Conservation (phyloP, 306 rosid genomes). For the Cicer chorassanicum region DNA sequence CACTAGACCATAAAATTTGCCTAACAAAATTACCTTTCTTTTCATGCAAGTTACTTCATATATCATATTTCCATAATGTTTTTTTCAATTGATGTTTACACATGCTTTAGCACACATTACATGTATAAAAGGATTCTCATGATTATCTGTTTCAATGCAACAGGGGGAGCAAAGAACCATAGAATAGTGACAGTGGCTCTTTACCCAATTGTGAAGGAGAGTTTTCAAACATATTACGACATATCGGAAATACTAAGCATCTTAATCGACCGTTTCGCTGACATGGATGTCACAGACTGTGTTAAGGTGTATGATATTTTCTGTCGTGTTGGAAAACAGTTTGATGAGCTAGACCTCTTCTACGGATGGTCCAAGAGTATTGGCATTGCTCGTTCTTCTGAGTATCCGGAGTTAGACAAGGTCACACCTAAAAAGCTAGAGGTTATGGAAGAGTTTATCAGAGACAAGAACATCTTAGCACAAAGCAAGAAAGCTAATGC, state of each 20-base stretch:
- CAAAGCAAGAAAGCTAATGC: slow-evolving; percentile 33
- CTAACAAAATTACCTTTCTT: not conserved
- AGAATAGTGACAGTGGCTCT: slow-evolving; percentile 78
- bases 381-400: slow-evolving; percentile 81
- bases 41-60: slow-evolving; percentile 1
- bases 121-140: slow-evolving; percentile 31
- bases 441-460: slow-evolving; percentile 80
- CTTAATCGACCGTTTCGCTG: slow-evolving; percentile 74
- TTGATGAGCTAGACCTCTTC: slow-evolving; percentile 79
- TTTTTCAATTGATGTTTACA: not conserved
- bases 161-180: slow-evolving; percentile 79
- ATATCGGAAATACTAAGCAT: slow-evolving; percentile 61
- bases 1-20: not conserved
- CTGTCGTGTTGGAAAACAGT: slow-evolving; percentile 80
- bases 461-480: slow-evolving; percentile 56
- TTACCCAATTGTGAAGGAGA: slow-evolving; percentile 75
- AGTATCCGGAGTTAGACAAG: slow-evolving; percentile 81
- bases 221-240: slow-evolving; percentile 74
- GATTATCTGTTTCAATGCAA: slow-evolving; percentile 30
- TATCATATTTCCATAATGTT: not conserved
- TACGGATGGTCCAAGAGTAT: slow-evolving; percentile 67
- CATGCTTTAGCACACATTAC: slow-evolving; percentile 1
- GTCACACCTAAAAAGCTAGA: slow-evolving; percentile 73
- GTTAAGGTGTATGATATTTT: slow-evolving; percentile 71
- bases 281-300: slow-evolving; percentile 59